A percentile compares a stretch with the other conserved stretches of the same genome.
Conservation (phyloP, 805 yeast genomes). For the Kluyveromyces siamensis region DNA sequence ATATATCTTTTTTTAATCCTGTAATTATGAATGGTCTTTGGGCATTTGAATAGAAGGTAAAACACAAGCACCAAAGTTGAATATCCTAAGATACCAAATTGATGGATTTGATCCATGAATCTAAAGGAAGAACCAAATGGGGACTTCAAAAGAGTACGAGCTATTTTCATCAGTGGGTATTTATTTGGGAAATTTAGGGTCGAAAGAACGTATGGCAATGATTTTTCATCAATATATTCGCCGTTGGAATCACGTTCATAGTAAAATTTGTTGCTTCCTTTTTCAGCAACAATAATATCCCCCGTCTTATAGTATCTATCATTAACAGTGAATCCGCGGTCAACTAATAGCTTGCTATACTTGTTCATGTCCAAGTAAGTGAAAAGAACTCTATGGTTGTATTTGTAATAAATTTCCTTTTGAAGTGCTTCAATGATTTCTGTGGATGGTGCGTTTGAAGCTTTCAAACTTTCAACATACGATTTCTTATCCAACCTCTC, state of each 20-base stretch:
- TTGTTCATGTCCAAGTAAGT: constrained; percentile 44
- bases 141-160: constrained; percentile 32
- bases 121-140: constrained; percentile 34
- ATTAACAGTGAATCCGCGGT: constrained; percentile 12
- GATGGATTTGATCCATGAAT: constrained; percentile 37
- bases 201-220: constrained; percentile 28
- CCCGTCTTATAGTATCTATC: constrained; percentile 36
- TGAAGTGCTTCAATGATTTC: constrained; percentile 42
- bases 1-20: constrained; percentile 11
- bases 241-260: constrained; percentile 33
- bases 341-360: constrained; percentile 22
- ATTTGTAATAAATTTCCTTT: constrained; percentile 37
- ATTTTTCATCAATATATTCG: constrained; percentile 22
- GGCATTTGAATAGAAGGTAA: constrained; percentile 1
- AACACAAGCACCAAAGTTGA: constrained; percentile 7
- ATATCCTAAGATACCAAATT: constrained; percentile 38
- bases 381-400: constrained; percentile 35
- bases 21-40: constrained; percentile 5
- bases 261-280: constrained; percentile 27
- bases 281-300: constrained; percentile 46
- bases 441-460: constrained; percentile 33
- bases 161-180: constrained; percentile 9
- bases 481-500: constrained; percentile 35
- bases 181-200: constrained; percentile 30
- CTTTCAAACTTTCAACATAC: constrained; percentile 36